Percentiles rank a stretch among this genome's conserved stretches.
Evolutionary conservation across 2,329 filamentous ascomycete species (phyloP).

Genomic region (Phaeosphaeriaceae sp.): DNA sequence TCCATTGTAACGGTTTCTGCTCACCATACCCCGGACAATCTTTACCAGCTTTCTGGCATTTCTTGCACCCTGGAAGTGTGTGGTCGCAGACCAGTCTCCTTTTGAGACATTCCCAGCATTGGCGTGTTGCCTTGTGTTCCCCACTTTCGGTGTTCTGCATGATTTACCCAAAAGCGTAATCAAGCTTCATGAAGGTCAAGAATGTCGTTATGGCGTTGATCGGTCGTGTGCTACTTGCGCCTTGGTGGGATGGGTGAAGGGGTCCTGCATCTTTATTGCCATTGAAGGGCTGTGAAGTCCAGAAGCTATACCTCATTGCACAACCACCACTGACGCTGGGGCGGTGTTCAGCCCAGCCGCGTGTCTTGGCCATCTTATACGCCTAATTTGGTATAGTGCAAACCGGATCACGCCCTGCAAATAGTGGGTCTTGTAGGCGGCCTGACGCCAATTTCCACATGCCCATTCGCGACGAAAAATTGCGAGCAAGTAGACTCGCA

Average conservation of each 20-base stretch:
- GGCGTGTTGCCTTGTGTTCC: slow-evolving; percentile 30
- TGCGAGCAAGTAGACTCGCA: not conserved
- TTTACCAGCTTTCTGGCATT: slow-evolving; percentile 36
- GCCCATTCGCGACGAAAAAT: not conserved
- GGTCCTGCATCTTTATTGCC: slow-evolving; percentile 32
- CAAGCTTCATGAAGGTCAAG: slow-evolving; percentile 3
- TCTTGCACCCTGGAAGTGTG: slow-evolving; percentile 40
- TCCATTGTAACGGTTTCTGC: slow-evolving; percentile 43
- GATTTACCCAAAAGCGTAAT: not conserved
- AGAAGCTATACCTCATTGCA: not conserved
- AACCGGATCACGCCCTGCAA: not conserved
- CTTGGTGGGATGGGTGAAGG: slow-evolving; percentile 5
- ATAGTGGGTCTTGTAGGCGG: not conserved
- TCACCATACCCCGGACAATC: slow-evolving; percentile 41
- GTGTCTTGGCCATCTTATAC: slow-evolving; percentile 26
- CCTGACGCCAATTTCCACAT: not conserved
- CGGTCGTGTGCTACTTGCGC: slow-evolving; percentile 4
- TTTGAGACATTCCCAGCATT: slow-evolving; percentile 45
- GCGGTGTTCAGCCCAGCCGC: slow-evolving; percentile 6
- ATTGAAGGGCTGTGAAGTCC: slow-evolving; percentile 9
- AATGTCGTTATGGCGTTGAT: slow-evolving; percentile 6
- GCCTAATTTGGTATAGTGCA: slow-evolving; percentile 13
- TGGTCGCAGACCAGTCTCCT: slow-evolving; percentile 42
- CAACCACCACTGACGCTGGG: not conserved
- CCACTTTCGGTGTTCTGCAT: slow-evolving; percentile 20